These are phyloP conservation scores for Bruguiera sexangula DNA, from an alignment of 345 rosid species.

Conservation along the genomic window DNA sequence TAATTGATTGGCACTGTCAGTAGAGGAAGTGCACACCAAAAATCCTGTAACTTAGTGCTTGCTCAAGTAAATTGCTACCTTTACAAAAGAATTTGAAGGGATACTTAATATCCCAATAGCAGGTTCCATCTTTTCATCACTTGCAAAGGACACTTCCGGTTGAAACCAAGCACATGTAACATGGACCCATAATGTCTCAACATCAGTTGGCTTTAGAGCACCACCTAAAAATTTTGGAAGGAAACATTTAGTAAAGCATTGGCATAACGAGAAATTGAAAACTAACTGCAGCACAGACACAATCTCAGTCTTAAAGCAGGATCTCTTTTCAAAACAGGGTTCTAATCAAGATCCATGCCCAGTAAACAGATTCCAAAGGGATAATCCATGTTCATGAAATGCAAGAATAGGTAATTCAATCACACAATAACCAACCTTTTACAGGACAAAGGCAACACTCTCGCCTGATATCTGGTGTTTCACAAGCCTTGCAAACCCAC, in stretches of 20 bases:
- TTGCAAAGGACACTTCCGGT: constrained; percentile 95
- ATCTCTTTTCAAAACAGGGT: background rate
- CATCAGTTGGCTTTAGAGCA: constrained; percentile 96
- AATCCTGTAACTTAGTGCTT: background rate
- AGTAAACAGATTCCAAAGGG: too few species aligned
- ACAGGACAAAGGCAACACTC: constrained; percentile 99
- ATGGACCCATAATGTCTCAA: constrained; percentile 94
- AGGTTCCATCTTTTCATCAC: constrained; percentile 99
- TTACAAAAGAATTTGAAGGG: constrained; percentile 89
- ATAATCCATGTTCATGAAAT: too few species aligned
- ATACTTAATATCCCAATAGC: constrained; percentile 90
- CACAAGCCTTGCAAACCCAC: constrained; percentile 99
- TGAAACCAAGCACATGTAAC: constrained; percentile 99
- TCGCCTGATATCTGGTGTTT: constrained; percentile 77
- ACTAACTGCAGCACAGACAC: background rate
- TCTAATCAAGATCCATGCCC: background rate
- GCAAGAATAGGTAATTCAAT: background rate
- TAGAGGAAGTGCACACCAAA: too few species aligned
- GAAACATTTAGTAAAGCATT: constrained; percentile 11
- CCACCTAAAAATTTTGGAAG: constrained; percentile 47
- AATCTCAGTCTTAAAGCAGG: background rate
- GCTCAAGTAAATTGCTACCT: constrained; percentile 42
- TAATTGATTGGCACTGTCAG: background rate
- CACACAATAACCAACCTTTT: constrained; percentile 47
- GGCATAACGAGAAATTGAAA: background rate